These are phyloP conservation scores for Priceomyces fermenticarens DNA, from an alignment of 805 yeast species.

Conservation along the genomic window DNA sequence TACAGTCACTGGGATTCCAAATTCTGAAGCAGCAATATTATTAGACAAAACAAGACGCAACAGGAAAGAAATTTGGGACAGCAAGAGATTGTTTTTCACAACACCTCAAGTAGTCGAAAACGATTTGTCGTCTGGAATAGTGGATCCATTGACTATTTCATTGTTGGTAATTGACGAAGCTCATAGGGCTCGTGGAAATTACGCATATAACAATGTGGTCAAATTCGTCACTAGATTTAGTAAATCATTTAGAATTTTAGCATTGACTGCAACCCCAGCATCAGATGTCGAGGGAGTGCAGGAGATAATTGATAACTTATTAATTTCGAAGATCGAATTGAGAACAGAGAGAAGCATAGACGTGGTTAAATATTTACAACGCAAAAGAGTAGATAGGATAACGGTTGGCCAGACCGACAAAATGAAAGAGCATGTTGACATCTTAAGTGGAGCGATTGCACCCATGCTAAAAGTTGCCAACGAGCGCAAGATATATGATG, in stretches of 20 bases:
- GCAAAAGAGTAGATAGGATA: conserved; percentile 57
- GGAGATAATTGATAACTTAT: conserved; percentile 69
- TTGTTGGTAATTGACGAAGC: conserved; percentile 93
- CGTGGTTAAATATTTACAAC: conserved; percentile 73
- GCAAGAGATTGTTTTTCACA: conserved; percentile 79
- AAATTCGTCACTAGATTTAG: conserved; percentile 55
- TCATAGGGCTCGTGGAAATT: conserved; percentile 87
- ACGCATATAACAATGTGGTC: conserved; percentile 85
- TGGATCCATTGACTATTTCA: conserved; percentile 72
- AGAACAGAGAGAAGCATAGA: conserved; percentile 84
- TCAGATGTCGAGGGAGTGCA: conserved; percentile 86
- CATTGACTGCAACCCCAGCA: conserved; percentile 96
- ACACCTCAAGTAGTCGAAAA: conserved; percentile 97
- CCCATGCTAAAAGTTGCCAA: conserved; percentile 67
- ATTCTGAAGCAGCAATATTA: conserved; percentile 73
- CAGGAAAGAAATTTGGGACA: conserved; percentile 74
- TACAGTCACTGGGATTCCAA: conserved; percentile 79
- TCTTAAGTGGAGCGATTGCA: conserved; percentile 58
- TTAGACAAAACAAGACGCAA: conserved; percentile 56
- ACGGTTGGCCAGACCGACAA: conserved; percentile 53
- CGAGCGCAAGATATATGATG: conserved; percentile 58
- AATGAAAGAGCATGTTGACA: conserved; percentile 52
- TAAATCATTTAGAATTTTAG: conserved; percentile 66
- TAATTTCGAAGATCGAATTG: conserved; percentile 75
- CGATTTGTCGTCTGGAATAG: conserved; percentile 70